Evolutionary conservation across 148 eudicot species (phyloP), one percentile per base, ranked within the genome.

Genomic region (Chenopodium album): DNA sequence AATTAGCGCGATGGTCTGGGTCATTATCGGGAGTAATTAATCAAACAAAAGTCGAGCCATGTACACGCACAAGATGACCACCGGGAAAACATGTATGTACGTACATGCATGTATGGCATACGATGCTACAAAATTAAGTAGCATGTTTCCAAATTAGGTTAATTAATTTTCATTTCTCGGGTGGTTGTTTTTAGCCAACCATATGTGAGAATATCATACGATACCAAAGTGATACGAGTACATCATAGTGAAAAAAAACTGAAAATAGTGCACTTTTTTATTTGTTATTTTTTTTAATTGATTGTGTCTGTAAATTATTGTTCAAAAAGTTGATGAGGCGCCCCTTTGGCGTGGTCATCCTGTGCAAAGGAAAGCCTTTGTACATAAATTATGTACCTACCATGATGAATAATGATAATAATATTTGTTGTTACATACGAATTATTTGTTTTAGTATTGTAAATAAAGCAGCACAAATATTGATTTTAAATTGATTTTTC

Each of bases 351-450:
- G 71, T 76, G 77, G 70, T 82, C 81, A 62, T 79, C 80, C 75
- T 82, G 85, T 77, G 73, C 83, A 80, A 83, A 82, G 77, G 83
- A 65, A 79, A 80, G 76, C 76, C 80, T 83, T 86, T 83, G 88
- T 82, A 77, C 83, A 83, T 86, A 78, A 63, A 79, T 52, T 75
- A 69, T 82, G 85, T 76, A 85, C 62, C 31, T 77, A n/a, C 48
- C 28, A 44, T 65, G 67, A 64, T 74, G 32, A 74, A 79, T 72
- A 84, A 73, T 76, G 59, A 76, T 44, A 76, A 72, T 75, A 52
- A 60, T 70, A 44, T 62, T 68, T 46, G n/a, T 8, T 72, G 52
- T 9, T 20, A 20, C 11, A 64, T 23, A 20, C 23, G 11, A n/a
- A 64, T 64, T 64, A n/a, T 9, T 7, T 9, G 67, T 50, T 10